phyloP scores from a whole-genome alignment of 768 basidiomycete genomes.

The Amylocystis lapponica region DNA sequence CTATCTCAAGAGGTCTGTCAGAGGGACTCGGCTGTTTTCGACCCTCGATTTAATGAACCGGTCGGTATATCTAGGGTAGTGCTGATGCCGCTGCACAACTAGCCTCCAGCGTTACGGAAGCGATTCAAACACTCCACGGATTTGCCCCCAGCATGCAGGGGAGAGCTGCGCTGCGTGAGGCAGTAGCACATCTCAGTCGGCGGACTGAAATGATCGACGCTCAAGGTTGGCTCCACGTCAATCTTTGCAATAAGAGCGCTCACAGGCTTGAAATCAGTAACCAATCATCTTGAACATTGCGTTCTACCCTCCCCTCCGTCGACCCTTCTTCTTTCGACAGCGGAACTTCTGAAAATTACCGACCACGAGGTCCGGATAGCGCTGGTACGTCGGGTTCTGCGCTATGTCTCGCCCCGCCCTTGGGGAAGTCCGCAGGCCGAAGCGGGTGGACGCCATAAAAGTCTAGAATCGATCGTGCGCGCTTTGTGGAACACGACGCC shows the following conservation, averaged over 20 bases:
- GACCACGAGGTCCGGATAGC: constrained; percentile 16
- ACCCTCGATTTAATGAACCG: too few species aligned
- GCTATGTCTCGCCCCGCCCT: constrained; percentile 65
- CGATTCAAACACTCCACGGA: constrained; percentile 31
- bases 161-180: constrained; percentile 5
- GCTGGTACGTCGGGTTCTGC: constrained; percentile 42
- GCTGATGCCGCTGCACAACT: too few species aligned
- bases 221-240: constrained; percentile 30
- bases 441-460: constrained; percentile 42
- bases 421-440: constrained; percentile 73
- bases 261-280: too few species aligned
- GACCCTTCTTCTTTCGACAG: constrained; percentile 22
- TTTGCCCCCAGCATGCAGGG: constrained; percentile 24
- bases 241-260: too few species aligned
- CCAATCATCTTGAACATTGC: constrained; percentile 10
- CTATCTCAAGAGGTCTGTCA: constrained; percentile 19
- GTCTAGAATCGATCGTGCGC: constrained; percentile 41
- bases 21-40: too few species aligned
- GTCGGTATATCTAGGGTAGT: too few species aligned
- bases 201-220: constrained; percentile 36
- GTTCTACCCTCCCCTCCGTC: constrained; percentile 18
- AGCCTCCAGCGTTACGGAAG: too few species aligned
- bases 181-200: constrained; percentile 3
- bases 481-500: constrained; percentile 35
- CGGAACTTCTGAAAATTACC: constrained; percentile 6